Evolutionary conservation across 179 eudicot species (phyloP).

Genomic region (Gypsophila paniculata): DNA sequence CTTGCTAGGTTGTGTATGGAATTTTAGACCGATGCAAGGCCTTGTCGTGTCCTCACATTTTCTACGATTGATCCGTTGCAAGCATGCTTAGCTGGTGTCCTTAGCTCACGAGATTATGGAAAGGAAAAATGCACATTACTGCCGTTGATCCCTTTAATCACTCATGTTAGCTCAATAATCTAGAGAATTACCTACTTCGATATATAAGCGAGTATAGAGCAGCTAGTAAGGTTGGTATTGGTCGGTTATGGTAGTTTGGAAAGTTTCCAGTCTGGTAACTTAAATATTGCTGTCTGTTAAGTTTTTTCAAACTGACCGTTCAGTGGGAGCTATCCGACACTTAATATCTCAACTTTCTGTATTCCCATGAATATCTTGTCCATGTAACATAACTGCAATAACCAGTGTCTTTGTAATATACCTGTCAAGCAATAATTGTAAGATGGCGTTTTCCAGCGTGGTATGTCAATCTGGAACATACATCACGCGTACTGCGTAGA

Average conservation of each 20-base stretch:
- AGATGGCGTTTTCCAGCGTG: background rate
- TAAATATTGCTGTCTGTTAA: background rate
- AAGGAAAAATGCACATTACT: background rate
- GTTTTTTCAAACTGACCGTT: background rate
- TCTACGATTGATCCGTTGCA: background rate
- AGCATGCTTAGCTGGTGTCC: no score
- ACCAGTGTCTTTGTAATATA: background rate
- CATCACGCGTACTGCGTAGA: background rate
- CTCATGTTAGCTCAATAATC: no score
- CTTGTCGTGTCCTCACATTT: background rate
- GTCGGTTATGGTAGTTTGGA: background rate
- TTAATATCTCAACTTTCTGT: background rate
- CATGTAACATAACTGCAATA: background rate
- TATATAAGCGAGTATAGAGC: background rate
- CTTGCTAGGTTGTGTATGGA: background rate
- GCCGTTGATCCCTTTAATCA: no score
- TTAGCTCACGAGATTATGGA: no score
- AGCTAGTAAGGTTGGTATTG: background rate
- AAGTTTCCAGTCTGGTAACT: background rate
- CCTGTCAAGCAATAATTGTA: background rate
- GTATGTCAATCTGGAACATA: conserved; percentile 2
- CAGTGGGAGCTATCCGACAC: background rate
- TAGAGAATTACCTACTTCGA: no score
- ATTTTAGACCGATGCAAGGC: background rate
- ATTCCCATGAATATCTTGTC: background rate